A percentile compares a stretch with the other conserved stretches of the same genome.
Conservation (phyloP, 805 yeast genomes). For the Tetrapisispora fleetii region DNA sequence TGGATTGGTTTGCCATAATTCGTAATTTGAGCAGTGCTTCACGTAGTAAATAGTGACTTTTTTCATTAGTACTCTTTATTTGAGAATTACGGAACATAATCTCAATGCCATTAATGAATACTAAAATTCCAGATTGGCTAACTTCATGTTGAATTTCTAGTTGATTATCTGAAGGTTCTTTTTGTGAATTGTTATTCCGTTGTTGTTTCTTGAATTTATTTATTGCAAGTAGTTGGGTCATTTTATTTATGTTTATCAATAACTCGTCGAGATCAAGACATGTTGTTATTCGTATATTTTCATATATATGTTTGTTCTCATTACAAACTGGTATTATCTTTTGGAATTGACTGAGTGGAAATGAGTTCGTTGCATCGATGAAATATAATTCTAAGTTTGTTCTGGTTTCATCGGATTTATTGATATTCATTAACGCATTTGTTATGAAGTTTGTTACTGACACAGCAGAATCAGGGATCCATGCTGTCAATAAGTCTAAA, state of each 20-base stretch:
- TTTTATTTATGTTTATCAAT: constrained; percentile 7
- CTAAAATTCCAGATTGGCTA: background rate
- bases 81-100: constrained; percentile 23
- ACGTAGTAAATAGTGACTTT: constrained; percentile 17
- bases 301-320: constrained; percentile 14
- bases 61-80: constrained; percentile 9
- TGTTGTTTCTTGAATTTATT: constrained; percentile 1
- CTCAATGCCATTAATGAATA: constrained; percentile 19
- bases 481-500: constrained; percentile 9
- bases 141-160: background rate
- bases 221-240: constrained; percentile 4
- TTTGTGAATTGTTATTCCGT: background rate
- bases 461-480: constrained; percentile 8
- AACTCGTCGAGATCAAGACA: constrained; percentile 23
- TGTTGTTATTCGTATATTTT: constrained; percentile 20
- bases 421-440: constrained; percentile 1
- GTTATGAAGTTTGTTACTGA: constrained; percentile 7
- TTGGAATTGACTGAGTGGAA: constrained; percentile 22
- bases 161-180: background rate
- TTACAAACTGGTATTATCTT: constrained; percentile 9
- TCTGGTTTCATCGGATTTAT: background rate
- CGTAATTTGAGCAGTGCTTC: constrained; percentile 17
- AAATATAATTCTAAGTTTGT: constrained; percentile 12
- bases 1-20: constrained; percentile 9
- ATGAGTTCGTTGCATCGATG: constrained; percentile 25